Evolutionary conservation across 208 protist genomes (phyloP).

Genomic region (Leishmania tarentolae): DNA sequence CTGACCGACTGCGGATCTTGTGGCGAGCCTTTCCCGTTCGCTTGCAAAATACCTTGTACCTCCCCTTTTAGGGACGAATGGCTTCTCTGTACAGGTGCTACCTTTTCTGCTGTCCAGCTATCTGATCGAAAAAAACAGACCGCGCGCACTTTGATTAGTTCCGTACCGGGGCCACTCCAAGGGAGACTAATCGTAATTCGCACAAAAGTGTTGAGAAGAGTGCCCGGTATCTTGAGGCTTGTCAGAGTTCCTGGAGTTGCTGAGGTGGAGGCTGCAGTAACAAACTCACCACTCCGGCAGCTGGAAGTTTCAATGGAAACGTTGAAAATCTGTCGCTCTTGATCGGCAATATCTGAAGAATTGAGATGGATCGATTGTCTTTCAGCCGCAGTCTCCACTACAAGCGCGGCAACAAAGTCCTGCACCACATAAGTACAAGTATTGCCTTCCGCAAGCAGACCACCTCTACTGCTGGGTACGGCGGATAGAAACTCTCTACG

Average conservation of each 20-base stretch:
- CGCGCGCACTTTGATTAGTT: slow-evolving; percentile 14
- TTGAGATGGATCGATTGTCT: neutral
- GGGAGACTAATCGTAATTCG: slow-evolving; percentile 2
- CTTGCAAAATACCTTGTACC: neutral
- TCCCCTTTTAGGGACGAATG: slow-evolving; percentile 1
- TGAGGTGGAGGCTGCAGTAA: neutral
- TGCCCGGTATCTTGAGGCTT: slow-evolving; percentile 10
- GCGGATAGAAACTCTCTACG: neutral
- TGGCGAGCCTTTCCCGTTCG: neutral
- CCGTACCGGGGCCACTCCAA: neutral
- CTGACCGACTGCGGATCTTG: neutral
- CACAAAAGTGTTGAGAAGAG: slow-evolving; percentile 9
- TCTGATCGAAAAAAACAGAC: slow-evolving; percentile 19
- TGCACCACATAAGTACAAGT: neutral
- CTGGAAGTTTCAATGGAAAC: slow-evolving; percentile 21
- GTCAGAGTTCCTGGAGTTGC: neutral
- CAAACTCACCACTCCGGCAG: slow-evolving; percentile 10
- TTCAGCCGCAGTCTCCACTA: neutral
- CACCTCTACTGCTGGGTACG: neutral
- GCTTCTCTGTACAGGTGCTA: neutral
- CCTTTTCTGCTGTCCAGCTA: slow-evolving; percentile 1
- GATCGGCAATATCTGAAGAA: neutral
- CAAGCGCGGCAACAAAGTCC: neutral
- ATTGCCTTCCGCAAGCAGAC: neutral
- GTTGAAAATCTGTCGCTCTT: neutral